Evolutionary conservation across 1,139 yeast genomes (phyloP).

Genomic region (Debaryomyces nepalensis): DNA sequence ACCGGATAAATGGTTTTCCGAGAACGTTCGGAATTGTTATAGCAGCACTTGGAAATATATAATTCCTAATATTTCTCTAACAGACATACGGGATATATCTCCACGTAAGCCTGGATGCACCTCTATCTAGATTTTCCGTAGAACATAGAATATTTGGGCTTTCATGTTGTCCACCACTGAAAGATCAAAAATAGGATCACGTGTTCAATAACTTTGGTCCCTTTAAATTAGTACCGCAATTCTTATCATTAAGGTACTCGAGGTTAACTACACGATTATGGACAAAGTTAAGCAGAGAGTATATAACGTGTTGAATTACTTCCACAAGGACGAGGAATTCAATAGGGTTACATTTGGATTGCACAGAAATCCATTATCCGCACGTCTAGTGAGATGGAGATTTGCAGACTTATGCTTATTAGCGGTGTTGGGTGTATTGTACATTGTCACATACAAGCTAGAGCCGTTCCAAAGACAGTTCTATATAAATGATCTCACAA

Average conservation of each 20-base stretch:
- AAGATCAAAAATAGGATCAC: too few relatives aligned
- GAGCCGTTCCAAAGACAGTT: slow-evolving; percentile 77
- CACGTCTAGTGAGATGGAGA: slow-evolving; percentile 56
- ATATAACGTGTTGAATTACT: slow-evolving; percentile 21
- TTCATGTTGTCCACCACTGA: too few relatives aligned
- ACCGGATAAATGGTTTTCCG: slow-evolving; percentile 7
- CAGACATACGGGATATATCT: too few relatives aligned
- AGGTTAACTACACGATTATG: slow-evolving; percentile 2
- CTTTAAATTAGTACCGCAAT: not conserved
- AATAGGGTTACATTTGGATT: slow-evolving; percentile 60
- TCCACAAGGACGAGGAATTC: slow-evolving; percentile 29
- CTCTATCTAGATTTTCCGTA: too few relatives aligned
- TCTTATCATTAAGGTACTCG: not conserved
- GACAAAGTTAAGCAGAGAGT: slow-evolving; percentile 4
- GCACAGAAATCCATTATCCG: slow-evolving; percentile 33
- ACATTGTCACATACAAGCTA: slow-evolving; percentile 48
- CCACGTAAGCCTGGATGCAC: too few relatives aligned
- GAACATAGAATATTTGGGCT: too few relatives aligned
- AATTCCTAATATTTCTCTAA: too few relatives aligned
- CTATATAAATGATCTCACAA: slow-evolving; percentile 42
- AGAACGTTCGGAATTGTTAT: not conserved
- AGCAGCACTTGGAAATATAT: too few relatives aligned
- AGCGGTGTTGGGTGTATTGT: slow-evolving; percentile 45
- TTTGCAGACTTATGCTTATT: slow-evolving; percentile 57
- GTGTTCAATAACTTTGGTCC: not conserved